These are phyloP conservation scores for Xerocomellus dryophilus DNA, from an alignment of 768 basidiomycete genomes.

Conservation along the genomic window DNA sequence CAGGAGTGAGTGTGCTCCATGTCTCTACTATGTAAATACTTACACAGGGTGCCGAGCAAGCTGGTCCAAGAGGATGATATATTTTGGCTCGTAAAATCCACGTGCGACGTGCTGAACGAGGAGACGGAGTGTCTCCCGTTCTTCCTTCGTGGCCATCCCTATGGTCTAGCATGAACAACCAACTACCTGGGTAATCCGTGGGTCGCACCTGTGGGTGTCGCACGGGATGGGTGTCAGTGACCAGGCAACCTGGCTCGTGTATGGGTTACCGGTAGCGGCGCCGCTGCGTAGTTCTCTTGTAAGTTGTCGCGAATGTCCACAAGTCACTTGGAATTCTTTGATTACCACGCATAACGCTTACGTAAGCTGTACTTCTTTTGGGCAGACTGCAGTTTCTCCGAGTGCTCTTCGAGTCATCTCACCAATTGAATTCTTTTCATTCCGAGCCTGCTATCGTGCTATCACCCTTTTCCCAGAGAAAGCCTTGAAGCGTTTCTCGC, in stretches of 20 bases:
- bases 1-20: conserved; percentile 17
- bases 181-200: not conserved
- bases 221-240: not conserved
- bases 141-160: conserved; percentile 68
- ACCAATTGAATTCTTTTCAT: no score
- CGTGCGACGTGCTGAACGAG: conserved; percentile 93
- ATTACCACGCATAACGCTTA: no score
- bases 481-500: no score
- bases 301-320: not conserved
- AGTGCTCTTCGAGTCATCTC: no score
- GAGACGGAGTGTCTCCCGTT: conserved; percentile 75
- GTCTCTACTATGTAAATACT: conserved; percentile 47
- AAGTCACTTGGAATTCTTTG: no score
- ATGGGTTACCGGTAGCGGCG: no score
- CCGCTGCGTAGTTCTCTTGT: no score
- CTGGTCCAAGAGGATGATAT: conserved; percentile 90
- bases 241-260: no score
- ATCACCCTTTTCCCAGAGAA: no score
- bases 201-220: not conserved
- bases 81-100: conserved; percentile 93
- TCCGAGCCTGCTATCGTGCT: no score
- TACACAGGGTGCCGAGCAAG: conserved; percentile 92
- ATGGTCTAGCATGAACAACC: not conserved
- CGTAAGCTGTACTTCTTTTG: no score
- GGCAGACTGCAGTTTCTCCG: no score